A percentile compares a stretch with the other conserved stretches of the same genome.
Conservation (phyloP, 345 rosid species). For the Schrenkiella parvula region DNA sequence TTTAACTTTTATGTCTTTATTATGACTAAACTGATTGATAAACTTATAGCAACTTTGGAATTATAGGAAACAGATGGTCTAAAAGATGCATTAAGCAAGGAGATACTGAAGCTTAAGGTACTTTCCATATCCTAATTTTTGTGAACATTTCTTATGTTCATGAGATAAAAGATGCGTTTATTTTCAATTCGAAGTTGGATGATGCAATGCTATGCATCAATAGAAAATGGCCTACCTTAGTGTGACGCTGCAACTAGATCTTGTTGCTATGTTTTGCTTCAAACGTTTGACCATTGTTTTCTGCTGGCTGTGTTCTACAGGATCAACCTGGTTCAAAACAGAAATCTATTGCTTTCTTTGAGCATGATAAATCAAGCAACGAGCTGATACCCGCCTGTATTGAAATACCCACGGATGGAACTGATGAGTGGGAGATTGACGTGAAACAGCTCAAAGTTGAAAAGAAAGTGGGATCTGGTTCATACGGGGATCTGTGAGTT, state of each 20-base stretch:
- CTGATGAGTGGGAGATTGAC: constrained; percentile 96
- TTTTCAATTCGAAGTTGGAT: constrained; percentile 1
- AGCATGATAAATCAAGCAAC: constrained; percentile 40
- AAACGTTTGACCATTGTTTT: constrained; percentile 8
- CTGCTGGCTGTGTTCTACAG: constrained; percentile 40
- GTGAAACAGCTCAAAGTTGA: constrained; percentile 61
- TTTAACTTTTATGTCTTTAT: constrained; percentile 17
- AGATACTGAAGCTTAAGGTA: constrained; percentile 78
- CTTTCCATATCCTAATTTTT: background rate
- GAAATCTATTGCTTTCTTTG: constrained; percentile 40
- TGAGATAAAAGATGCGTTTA: background rate
- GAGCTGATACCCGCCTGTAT: constrained; percentile 56
- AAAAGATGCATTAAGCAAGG: constrained; percentile 57
- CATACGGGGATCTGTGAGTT: constrained; percentile 91
- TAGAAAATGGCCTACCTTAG: constrained; percentile 7
- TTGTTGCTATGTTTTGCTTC: constrained; percentile 4
- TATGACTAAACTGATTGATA: constrained; percentile 10
- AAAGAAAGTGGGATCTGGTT: constrained; percentile 83
- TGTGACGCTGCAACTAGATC: background rate
- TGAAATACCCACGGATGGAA: constrained; percentile 83
- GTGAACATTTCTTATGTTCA: background rate
- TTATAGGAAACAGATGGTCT: constrained; percentile 74
- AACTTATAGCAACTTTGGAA: constrained; percentile 21
- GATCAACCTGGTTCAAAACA: constrained; percentile 51
- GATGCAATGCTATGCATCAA: background rate